Evolutionary conservation across 2,329 filamentous ascomycete genomes (phyloP).

Genomic region (Sordariomycetes sp.): DNA sequence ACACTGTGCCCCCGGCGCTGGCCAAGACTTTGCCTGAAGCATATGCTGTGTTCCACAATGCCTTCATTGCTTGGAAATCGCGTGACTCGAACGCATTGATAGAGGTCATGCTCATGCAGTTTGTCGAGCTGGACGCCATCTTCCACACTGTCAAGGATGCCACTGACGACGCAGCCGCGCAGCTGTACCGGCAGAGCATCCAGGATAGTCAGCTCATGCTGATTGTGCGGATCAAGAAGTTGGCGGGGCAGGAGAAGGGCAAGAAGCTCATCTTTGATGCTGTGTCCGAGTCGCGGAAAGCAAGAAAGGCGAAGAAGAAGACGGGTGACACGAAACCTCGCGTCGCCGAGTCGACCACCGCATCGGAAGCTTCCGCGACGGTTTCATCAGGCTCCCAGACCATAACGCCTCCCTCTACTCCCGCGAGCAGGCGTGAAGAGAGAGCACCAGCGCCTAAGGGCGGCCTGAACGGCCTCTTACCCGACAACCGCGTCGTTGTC

Average conservation of each 20-base stretch:
- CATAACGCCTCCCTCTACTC: slow-evolving; percentile 45
- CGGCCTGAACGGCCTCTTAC: slow-evolving; percentile 47
- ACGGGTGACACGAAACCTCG: slow-evolving; percentile 63
- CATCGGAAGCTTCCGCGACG: too few relatives aligned
- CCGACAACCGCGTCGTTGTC: slow-evolving; percentile 64
- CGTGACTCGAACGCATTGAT: slow-evolving; percentile 69
- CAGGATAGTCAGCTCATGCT: slow-evolving; percentile 73
- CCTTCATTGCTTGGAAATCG: slow-evolving; percentile 78
- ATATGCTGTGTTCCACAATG: slow-evolving; percentile 67
- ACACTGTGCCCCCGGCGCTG: slow-evolving; percentile 54
- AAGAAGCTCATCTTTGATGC: slow-evolving; percentile 67
- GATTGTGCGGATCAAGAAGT: slow-evolving; percentile 68
- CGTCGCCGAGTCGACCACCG: slow-evolving; percentile 43
- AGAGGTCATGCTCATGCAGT: slow-evolving; percentile 79
- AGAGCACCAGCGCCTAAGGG: slow-evolving; percentile 15
- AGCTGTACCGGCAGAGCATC: slow-evolving; percentile 72
- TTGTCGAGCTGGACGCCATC: slow-evolving; percentile 76
- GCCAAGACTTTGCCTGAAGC: slow-evolving; percentile 55
- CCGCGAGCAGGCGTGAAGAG: slow-evolving; percentile 21
- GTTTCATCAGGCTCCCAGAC: slow-evolving; percentile 35
- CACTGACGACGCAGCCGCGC: slow-evolving; percentile 62
- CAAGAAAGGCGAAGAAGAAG: slow-evolving; percentile 54
- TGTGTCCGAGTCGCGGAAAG: slow-evolving; percentile 60
- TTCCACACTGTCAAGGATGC: slow-evolving; percentile 76
- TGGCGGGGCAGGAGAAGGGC: slow-evolving; percentile 63